Evolutionary conservation across 768 basidiomycete species (phyloP).

Genomic region (Chalciporus chontae): DNA sequence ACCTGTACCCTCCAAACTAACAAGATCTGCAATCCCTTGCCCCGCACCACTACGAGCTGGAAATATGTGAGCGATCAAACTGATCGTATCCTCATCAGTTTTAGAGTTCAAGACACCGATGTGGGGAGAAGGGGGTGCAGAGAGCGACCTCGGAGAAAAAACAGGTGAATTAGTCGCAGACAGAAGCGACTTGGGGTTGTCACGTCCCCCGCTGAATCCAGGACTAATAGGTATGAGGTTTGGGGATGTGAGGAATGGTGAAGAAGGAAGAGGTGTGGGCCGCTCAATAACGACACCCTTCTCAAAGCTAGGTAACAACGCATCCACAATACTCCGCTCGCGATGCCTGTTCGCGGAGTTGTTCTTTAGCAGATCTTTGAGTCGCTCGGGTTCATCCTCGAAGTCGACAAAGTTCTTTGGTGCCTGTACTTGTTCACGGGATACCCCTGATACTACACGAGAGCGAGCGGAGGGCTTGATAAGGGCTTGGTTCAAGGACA

Average conservation of each 20-base stretch:
- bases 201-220: slow-evolving; percentile 19
- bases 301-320: slow-evolving; percentile 30
- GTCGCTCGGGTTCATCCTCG: slow-evolving; percentile 73
- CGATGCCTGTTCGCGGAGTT: slow-evolving; percentile 37
- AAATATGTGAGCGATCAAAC: slow-evolving; percentile 37
- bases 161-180: slow-evolving; percentile 46
- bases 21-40: slow-evolving; percentile 44
- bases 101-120: slow-evolving; percentile 12
- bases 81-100: slow-evolving; percentile 14
- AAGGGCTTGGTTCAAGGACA: slow-evolving; percentile 37
- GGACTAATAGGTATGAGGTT: slow-evolving; percentile 10
- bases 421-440: slow-evolving; percentile 67
- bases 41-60: slow-evolving; percentile 41
- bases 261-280: slow-evolving; percentile 8
- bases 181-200: slow-evolving; percentile 40
- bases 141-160: slow-evolving; percentile 34
- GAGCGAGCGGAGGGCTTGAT: slow-evolving; percentile 56
- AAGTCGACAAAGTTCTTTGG: slow-evolving; percentile 78
- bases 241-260: slow-evolving; percentile 9
- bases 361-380: slow-evolving; percentile 70
- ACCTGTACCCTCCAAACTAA: slow-evolving; percentile 39
- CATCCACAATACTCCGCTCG: slow-evolving; percentile 31
- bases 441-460: slow-evolving; percentile 69
- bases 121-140: slow-evolving; percentile 36
- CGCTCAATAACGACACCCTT: slow-evolving; percentile 25